phyloP scores from a whole-genome alignment of 495 filamentous ascomycete genomes.

The Xylaria venustula region DNA sequence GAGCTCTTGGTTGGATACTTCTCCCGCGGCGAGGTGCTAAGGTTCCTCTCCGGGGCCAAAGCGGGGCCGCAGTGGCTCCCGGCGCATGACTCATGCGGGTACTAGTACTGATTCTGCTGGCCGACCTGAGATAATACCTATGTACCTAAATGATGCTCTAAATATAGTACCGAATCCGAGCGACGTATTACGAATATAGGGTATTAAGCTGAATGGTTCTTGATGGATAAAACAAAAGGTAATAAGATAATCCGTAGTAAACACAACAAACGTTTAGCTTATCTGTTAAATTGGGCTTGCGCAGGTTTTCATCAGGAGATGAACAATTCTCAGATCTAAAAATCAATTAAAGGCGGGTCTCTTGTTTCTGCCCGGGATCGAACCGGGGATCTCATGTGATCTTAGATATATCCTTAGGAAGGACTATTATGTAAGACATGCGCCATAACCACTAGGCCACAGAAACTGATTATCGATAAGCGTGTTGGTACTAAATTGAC shows the following conservation, averaged over 20 bases:
- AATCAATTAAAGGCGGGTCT: neutral
- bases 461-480: neutral
- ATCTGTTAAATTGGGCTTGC: too few relatives aligned
- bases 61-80: neutral
- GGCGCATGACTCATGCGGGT: neutral
- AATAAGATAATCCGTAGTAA: too few relatives aligned
- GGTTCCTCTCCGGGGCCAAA: too few relatives aligned
- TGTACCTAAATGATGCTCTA: neutral
- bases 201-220: too few relatives aligned
- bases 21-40: neutral
- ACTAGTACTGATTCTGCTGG: neutral
- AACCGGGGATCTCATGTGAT: conserved; percentile 18
- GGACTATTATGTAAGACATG: conserved; percentile 7
- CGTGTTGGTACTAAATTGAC: too few relatives aligned
- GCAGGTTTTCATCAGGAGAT: too few relatives aligned
- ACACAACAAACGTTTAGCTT: too few relatives aligned
- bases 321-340: too few relatives aligned
- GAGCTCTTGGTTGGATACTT: too few relatives aligned
- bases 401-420: neutral
- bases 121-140: neutral
- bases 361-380: conserved; percentile 13
- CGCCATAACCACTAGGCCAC: conserved; percentile 18
- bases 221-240: too few relatives aligned
- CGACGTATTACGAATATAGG: too few relatives aligned
- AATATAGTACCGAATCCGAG: neutral